phyloP scores from a whole-genome alignment of 495 filamentous ascomycete species.

The Aspergillus panamensis region DNA sequence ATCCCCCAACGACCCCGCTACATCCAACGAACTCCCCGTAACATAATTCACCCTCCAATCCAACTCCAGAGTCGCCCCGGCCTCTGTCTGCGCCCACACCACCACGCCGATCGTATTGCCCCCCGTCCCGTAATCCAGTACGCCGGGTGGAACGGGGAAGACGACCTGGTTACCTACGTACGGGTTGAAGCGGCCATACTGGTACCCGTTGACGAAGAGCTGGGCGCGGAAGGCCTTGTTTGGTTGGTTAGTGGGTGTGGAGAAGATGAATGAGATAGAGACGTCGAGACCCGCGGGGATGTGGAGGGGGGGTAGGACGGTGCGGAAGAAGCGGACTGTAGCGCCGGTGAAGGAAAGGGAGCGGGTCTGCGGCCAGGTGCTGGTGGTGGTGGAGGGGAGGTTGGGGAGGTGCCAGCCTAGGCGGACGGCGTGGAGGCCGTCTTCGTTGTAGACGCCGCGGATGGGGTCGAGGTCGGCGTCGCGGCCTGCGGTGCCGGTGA shows the following conservation, averaged over 20 bases:
- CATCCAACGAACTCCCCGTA: constrained; percentile 41
- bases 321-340: constrained; percentile 58
- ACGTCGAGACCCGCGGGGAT: constrained; percentile 40
- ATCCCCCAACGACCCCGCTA: constrained; percentile 33
- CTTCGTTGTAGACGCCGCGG: constrained; percentile 73
- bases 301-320: constrained; percentile 47
- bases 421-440: constrained; percentile 63
- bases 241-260: constrained; percentile 23
- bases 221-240: constrained; percentile 33
- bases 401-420: constrained; percentile 63
- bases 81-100: constrained; percentile 48
- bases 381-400: constrained; percentile 47
- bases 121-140: constrained; percentile 42
- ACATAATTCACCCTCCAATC: constrained; percentile 41
- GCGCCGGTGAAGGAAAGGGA: constrained; percentile 39
- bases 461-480: constrained; percentile 62
- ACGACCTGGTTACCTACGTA: constrained; percentile 51
- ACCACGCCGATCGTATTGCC: constrained; percentile 46
- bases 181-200: constrained; percentile 49
- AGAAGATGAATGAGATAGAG: constrained; percentile 46
- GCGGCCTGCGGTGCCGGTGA: constrained; percentile 71
- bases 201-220: constrained; percentile 49
- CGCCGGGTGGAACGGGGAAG: constrained; percentile 48
- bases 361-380: constrained; percentile 34
- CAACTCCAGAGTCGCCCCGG: constrained; percentile 32